Conservation (phyloP, 2,329 filamentous ascomycete species). For the Stemphylium lycopersici region DNA sequence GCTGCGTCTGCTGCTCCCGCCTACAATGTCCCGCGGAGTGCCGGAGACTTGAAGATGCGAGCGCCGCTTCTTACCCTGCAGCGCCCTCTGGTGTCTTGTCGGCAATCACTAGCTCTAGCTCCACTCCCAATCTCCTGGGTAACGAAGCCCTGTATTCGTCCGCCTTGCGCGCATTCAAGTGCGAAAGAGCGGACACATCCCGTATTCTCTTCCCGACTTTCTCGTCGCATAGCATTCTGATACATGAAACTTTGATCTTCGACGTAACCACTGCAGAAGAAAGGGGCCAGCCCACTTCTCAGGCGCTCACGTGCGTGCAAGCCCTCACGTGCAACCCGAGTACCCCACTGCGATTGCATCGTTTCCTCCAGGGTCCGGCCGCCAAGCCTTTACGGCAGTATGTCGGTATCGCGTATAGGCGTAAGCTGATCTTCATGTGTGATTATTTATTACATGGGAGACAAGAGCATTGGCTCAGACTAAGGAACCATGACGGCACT, state of each 20-base stretch:
- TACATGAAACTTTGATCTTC: background rate
- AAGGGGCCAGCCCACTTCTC: background rate
- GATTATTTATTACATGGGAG: background rate
- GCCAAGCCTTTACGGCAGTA: background rate
- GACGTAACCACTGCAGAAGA: background rate
- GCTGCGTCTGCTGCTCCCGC: background rate
- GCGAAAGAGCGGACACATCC: background rate
- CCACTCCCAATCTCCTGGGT: conserved; percentile 15
- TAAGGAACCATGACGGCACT: no score
- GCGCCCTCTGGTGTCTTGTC: conserved; percentile 6
- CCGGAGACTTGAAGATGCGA: conserved; percentile 3
- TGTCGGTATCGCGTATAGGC: background rate
- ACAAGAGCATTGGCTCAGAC: no score
- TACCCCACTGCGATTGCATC: background rate
- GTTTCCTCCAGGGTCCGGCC: background rate
- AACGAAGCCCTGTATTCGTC: conserved; percentile 18
- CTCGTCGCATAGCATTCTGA: no score
- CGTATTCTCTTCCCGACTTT: background rate
- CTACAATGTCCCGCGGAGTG: conserved; percentile 2
- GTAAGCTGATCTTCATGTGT: background rate
- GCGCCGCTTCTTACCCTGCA: conserved; percentile 13
- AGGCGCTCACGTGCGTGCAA: background rate
- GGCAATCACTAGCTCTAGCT: conserved; percentile 8
- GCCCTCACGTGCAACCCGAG: background rate
- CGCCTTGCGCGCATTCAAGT: background rate